phyloP scores from a whole-genome alignment of 78 protist genomes.

The Paulinella micropora region DNA sequence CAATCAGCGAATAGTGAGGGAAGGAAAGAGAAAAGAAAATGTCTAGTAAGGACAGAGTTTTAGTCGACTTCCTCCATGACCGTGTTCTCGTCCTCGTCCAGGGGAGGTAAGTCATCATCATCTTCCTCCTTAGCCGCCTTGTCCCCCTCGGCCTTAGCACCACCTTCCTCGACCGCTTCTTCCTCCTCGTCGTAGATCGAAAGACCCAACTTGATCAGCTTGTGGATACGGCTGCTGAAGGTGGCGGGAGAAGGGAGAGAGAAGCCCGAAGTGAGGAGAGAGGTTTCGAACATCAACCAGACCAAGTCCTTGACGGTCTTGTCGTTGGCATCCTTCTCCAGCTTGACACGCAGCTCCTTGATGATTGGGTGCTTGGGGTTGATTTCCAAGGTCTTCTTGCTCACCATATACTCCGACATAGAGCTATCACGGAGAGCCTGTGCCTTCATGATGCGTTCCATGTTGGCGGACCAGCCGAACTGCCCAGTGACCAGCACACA shows the following conservation, averaged over 20 bases:
- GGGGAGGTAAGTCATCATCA: neutral
- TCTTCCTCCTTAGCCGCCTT: neutral
- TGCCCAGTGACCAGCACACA: conserved; percentile 87
- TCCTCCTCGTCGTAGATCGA: conserved; percentile 27
- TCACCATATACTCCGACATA: conserved; percentile 83
- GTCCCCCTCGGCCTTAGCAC: neutral
- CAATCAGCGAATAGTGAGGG: no score
- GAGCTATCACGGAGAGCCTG: conserved; percentile 92
- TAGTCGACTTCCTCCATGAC: conserved; percentile 5
- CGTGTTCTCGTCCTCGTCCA: neutral
- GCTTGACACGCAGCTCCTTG: conserved; percentile 56
- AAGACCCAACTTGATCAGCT: conserved; percentile 90
- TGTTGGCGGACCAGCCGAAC: conserved; percentile 96
- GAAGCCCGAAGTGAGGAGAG: conserved; percentile 95
- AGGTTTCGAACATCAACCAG: conserved; percentile 85
- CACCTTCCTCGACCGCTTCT: conserved; percentile 23
- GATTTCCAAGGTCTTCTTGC: conserved; percentile 91
- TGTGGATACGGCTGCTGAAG: conserved; percentile 84
- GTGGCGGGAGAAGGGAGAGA: conserved; percentile 80
- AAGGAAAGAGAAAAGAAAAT: no score
- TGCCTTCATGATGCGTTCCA: conserved; percentile 98
- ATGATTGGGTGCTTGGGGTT: conserved; percentile 91
- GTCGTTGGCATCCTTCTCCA: conserved; percentile 59
- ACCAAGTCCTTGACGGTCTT: conserved; percentile 87
- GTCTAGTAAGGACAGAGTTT: no score